A percentile compares a stretch with the other conserved stretches of the same genome.
phyloP scores from a whole-genome alignment of 345 rosid species.

The Eucalyptus rudis region DNA sequence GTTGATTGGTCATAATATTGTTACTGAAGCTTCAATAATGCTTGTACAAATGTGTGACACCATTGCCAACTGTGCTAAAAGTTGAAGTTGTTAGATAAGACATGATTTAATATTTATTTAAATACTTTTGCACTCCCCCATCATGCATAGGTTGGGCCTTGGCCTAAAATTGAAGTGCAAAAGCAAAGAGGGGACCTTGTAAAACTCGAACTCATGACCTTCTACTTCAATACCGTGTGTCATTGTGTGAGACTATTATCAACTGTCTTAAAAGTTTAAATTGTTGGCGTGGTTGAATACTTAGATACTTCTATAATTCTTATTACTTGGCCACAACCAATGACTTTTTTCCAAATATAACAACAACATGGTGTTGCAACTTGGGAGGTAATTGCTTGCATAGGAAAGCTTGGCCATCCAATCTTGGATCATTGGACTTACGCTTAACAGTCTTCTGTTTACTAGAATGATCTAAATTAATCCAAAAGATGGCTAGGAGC shows the following conservation, averaged over 20 bases:
- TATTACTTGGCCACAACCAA: background rate
- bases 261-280: background rate
- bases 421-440: background rate
- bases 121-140: background rate
- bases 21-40: background rate
- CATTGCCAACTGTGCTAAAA: background rate
- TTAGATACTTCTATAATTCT: background rate
- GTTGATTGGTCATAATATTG: background rate
- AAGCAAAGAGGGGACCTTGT: background rate
- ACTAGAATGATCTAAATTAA: too few relatives aligned
- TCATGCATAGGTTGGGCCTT: background rate
- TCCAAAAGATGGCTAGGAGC: too few relatives aligned
- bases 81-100: background rate
- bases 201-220: background rate
- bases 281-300: rapidly evolving
- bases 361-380: background rate
- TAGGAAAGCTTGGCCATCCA: background rate
- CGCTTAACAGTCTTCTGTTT: background rate
- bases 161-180: background rate
- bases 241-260: background rate
- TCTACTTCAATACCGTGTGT: background rate
- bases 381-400: background rate
- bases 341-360: background rate
- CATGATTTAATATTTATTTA: background rate
- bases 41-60: background rate